Evolutionary conservation across 2,329 filamentous ascomycete genomes (phyloP).

Genomic region (Ilyonectria mors-panacis): DNA sequence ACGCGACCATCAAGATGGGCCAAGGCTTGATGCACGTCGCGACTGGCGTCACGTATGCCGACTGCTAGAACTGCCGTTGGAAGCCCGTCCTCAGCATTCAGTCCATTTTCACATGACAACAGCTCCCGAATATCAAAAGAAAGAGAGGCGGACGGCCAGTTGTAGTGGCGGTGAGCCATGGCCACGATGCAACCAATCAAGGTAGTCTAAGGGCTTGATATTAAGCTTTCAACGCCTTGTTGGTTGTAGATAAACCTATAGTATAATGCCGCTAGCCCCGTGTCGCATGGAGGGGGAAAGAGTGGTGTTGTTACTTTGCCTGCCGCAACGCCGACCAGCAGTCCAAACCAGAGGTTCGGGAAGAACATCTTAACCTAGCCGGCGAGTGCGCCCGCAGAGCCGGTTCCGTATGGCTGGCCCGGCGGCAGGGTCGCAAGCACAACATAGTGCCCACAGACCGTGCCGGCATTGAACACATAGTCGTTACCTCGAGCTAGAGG

Average conservation of each 20-base stretch:
- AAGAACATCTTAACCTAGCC: constrained; percentile 54
- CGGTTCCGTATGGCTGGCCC: constrained; percentile 54
- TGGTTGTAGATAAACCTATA: background rate
- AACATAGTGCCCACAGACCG: constrained; percentile 54
- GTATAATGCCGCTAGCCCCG: too few species aligned
- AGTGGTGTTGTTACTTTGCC: constrained; percentile 32
- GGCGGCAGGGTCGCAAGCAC: constrained; percentile 54
- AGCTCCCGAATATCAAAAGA: background rate
- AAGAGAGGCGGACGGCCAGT: background rate
- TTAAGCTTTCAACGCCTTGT: background rate
- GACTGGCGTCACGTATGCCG: background rate
- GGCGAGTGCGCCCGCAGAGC: constrained; percentile 52
- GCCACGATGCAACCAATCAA: background rate
- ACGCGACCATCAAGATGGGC: background rate
- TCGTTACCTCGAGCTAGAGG: constrained; percentile 37
- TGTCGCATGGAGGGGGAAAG: too few species aligned
- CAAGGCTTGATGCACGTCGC: background rate
- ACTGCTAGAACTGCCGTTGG: background rate
- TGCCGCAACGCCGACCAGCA: constrained; percentile 57
- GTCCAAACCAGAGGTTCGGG: constrained; percentile 56
- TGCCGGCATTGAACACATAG: constrained; percentile 51
- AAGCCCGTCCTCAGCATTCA: background rate
- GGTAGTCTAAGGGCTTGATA: background rate
- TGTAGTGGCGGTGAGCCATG: background rate
- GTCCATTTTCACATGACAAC: background rate